Evolutionary conservation across 805 yeast species (phyloP).

Genomic region (Teunomyces aglyptinius): DNA sequence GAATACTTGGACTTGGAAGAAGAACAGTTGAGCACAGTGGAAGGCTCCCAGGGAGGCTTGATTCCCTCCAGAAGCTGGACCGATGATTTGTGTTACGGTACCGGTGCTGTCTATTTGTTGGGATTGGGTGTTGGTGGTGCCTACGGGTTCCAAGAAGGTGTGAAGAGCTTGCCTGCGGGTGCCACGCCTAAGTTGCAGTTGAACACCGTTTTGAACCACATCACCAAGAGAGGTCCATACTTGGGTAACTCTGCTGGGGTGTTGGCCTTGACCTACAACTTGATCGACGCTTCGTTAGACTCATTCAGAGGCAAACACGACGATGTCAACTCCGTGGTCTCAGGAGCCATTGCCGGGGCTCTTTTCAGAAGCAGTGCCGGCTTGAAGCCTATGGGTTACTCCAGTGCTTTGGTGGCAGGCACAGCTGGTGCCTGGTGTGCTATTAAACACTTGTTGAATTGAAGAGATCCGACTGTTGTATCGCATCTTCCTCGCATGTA

Average conservation of each 20-base stretch:
- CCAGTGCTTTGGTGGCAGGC: constrained; percentile 80
- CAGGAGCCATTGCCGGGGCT: constrained; percentile 94
- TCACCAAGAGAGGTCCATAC: constrained; percentile 94
- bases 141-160: constrained; percentile 84
- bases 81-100: constrained; percentile 96
- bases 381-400: constrained; percentile 79
- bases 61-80: constrained; percentile 97
- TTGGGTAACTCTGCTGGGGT: constrained; percentile 96
- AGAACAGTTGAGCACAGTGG: constrained; percentile 63
- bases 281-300: constrained; percentile 78
- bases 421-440: constrained; percentile 95
- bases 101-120: constrained; percentile 87
- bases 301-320: constrained; percentile 86
- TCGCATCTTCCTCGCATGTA: neutral
- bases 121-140: constrained; percentile 90
- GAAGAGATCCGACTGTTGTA: neutral
- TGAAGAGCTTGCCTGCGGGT: constrained; percentile 69
- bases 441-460: constrained; percentile 46
- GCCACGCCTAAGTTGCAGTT: constrained; percentile 79
- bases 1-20: constrained; percentile 92
- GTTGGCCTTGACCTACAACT: constrained; percentile 82
- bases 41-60: constrained; percentile 88
- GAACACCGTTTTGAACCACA: constrained; percentile 86
- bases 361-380: constrained; percentile 85
- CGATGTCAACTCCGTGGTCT: constrained; percentile 73